Evolutionary conservation across 352 stramenopile genomes (phyloP).

Genomic region (Phytophthora pistaciae): DNA sequence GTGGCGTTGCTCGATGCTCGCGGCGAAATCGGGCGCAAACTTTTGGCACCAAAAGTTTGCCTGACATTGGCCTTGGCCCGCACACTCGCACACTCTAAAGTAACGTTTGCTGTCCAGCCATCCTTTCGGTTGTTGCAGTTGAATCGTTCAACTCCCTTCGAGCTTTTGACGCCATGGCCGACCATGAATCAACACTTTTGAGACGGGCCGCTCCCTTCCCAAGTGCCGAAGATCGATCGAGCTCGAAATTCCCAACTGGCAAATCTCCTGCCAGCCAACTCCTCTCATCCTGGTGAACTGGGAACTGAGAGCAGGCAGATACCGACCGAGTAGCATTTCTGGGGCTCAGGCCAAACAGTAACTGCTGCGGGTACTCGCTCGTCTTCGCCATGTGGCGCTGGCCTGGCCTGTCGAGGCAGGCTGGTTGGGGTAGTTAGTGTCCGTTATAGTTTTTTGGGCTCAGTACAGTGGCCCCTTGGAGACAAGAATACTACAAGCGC

Average conservation of each 20-base stretch:
- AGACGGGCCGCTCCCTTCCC: constrained; percentile 1
- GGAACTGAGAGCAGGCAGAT: not conserved
- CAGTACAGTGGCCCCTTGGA: constrained; percentile 5
- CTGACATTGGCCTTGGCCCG: not conserved
- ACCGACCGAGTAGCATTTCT: not conserved
- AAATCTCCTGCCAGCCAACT: not conserved
- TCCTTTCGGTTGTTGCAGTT: not conserved
- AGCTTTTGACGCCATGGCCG: not conserved
- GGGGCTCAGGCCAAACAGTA: not conserved
- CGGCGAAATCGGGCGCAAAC: constrained; percentile 1
- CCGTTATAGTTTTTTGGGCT: constrained; percentile 25
- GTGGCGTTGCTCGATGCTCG: not conserved
- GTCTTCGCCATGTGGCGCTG: constrained; percentile 13
- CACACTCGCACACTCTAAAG: not conserved
- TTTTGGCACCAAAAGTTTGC: not conserved
- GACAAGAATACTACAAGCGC: constrained; percentile 20
- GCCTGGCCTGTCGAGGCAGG: not conserved
- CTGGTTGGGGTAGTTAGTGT: not conserved
- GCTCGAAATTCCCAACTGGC: not conserved
- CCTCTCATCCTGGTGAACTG: constrained; percentile 1
- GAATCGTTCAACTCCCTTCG: not conserved
- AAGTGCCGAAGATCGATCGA: not conserved
- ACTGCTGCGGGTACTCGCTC: not conserved
- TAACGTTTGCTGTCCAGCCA: not conserved
- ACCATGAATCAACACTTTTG: constrained; percentile 21